A percentile compares a stretch with the other conserved stretches of the same genome.
phyloP scores from a whole-genome alignment of 2,329 filamentous ascomycete species.

The Penicillium sp. region DNA sequence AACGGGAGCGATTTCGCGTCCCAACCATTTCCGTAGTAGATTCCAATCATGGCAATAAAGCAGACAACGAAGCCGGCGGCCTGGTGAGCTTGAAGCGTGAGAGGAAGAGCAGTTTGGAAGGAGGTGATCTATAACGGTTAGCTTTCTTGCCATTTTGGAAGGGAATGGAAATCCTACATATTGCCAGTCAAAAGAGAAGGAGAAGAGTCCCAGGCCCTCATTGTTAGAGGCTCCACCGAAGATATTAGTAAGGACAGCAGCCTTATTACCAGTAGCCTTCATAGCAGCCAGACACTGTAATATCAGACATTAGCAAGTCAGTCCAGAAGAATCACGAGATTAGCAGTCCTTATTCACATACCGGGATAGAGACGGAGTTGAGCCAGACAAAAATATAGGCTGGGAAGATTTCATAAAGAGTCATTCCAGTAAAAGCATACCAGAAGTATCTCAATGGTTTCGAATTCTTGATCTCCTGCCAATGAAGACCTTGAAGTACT shows the following conservation, averaged over 20 bases:
- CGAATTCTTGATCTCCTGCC: conserved; percentile 52
- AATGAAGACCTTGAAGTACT: conserved; percentile 56
- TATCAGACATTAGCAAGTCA: neutral
- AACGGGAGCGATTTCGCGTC: conserved; percentile 50
- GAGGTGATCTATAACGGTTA: conserved; percentile 51
- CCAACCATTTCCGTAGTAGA: conserved; percentile 56
- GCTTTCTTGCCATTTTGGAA: neutral
- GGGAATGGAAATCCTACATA: conserved; percentile 24
- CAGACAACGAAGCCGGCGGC: conserved; percentile 51
- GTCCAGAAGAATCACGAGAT: neutral
- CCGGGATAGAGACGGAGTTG: conserved; percentile 55
- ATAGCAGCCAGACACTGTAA: conserved; percentile 51
- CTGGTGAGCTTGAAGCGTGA: conserved; percentile 52
- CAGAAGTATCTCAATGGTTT: conserved; percentile 56
- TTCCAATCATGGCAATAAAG: conserved; percentile 51
- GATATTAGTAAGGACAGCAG: conserved; percentile 46
- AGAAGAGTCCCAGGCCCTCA: conserved; percentile 54
- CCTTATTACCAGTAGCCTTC: conserved; percentile 51
- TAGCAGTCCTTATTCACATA: neutral
- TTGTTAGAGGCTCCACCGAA: conserved; percentile 57
- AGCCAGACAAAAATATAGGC: conserved; percentile 59
- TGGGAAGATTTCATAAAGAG: conserved; percentile 54
- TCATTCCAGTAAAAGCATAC: conserved; percentile 53
- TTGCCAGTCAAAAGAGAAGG: conserved; percentile 56
- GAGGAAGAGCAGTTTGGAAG: conserved; percentile 53